Percentiles rank a stretch among this genome's conserved stretches.
These are phyloP conservation scores for Sedum album DNA, from an alignment of 164 flowering plant genomes.

Conservation along the genomic window DNA sequence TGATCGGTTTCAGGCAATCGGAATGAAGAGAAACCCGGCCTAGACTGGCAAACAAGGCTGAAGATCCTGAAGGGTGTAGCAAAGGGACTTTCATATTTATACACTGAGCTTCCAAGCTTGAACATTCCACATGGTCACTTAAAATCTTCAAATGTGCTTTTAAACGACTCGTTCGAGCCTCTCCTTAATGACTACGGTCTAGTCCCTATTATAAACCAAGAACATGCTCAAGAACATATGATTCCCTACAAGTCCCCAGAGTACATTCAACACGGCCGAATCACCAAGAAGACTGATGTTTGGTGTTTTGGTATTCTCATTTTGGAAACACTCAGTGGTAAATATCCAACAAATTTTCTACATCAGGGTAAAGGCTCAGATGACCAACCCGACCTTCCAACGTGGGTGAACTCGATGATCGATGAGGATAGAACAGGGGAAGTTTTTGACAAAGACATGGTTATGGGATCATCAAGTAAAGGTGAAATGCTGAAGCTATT, in stretches of 20 bases:
- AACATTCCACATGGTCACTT: conserved; percentile 50
- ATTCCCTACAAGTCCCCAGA: conserved; percentile 55
- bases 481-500: conserved; percentile 20
- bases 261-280: conserved; percentile 18
- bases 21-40: conserved; percentile 14
- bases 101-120: conserved; percentile 39
- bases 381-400: conserved; percentile 14
- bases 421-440: conserved; percentile 20
- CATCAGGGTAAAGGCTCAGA: conserved; percentile 11
- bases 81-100: conserved; percentile 38
- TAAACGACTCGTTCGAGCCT: conserved; percentile 31
- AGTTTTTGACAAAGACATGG: conserved; percentile 43
- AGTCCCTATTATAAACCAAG: conserved; percentile 33
- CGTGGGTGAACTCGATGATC: conserved; percentile 32
- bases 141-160: conserved; percentile 53
- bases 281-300: conserved; percentile 38
- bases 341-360: conserved; percentile 33
- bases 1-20: conserved; percentile 23
- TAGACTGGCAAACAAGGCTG: conserved; percentile 45
- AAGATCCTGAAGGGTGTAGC: conserved; percentile 45
- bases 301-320: conserved; percentile 53
- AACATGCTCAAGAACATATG: conserved; percentile 35
- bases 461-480: not conserved
- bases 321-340: conserved; percentile 41
- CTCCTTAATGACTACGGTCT: conserved; percentile 43